Evolutionary conservation across 2,329 filamentous ascomycete species (phyloP), one percentile per base, ranked within the genome.

Genomic region (Pseudopyrenochaeta lycopersici): DNA sequence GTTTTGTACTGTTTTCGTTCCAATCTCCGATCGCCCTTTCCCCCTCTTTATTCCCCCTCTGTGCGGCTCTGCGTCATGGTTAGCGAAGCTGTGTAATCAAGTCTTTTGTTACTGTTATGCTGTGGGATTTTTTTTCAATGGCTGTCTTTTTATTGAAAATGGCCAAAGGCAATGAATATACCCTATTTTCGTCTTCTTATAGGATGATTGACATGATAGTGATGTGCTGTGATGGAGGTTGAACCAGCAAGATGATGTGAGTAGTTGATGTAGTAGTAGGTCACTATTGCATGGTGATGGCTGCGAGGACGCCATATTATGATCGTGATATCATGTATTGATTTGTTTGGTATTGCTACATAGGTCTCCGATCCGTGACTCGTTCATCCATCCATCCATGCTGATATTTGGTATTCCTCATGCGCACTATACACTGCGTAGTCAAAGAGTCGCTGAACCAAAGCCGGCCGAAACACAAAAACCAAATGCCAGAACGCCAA

Each of bases 131-230:
- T 36, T n/a, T 36, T n/a, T 36, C 17, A 15, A 17, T 17, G 23
- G 4, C 23, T 9, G 23, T 5, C 9, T 27, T 27, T 27, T 27
- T 4, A 5, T 27, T 9, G 23, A 4, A 27, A 27, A 9, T 4
- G 23, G 23, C 23, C 10, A 20, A 20, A 21, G 40, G 12, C 21
- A 42, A 42, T 42, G 40, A 21, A 56, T 56, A 56, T 56, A 56
- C 48, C 52, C 52, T 49, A 52, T 52, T 48, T n/a, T 30, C 45
- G 21, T 18, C 18, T n/a, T 32, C 20, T 44, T 23, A 31, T 30
- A 35, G 17, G 9, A 15, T 32, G 42, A 17, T 18, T 45, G n/a
- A n/a, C n/a, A n/a, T n/a, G n/a, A n/a, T 46, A 32, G 12, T 7
- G 31, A 33, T 33, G 31, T 33, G 12, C 12, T 33, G 31, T 33